phyloP scores from a whole-genome alignment of 805 yeast species.

The Saccharomycopsis fermentans region DNA sequence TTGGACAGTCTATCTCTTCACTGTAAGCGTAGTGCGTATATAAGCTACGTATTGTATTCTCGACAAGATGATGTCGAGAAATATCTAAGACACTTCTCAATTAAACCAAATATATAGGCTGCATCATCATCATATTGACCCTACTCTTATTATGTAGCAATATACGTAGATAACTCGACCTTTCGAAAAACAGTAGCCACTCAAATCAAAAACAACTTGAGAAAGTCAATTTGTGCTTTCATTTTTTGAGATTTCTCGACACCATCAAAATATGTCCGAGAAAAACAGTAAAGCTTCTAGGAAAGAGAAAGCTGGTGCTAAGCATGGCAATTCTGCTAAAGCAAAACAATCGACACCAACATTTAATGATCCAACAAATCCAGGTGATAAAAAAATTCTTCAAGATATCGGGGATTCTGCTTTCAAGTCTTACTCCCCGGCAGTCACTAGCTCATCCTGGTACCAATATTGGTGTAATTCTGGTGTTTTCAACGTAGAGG shows the following conservation, averaged over 20 bases:
- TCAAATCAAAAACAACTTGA: no score
- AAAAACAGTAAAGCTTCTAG: not conserved
- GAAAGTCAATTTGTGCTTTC: no score
- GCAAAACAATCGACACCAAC: not conserved
- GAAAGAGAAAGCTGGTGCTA: not conserved
- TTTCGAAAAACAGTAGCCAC: no score
- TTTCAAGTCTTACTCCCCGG: conserved; percentile 88
- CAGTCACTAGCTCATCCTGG: conserved; percentile 92
- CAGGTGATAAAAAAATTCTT: conserved; percentile 86
- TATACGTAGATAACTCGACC: no score
- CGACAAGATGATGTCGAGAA: no score
- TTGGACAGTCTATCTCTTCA: no score
- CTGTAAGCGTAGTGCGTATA: not conserved
- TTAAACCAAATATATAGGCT: no score
- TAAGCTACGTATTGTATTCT: no score
- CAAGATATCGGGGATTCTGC: conserved; percentile 82
- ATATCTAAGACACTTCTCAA: no score
- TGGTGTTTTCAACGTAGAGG: conserved; percentile 80
- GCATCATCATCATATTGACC: no score
- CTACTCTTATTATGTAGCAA: no score
- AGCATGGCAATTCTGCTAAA: not conserved
- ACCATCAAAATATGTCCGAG: not conserved
- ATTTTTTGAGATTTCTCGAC: no score
- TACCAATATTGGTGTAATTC: conserved; percentile 91
- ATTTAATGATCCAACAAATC: conserved; percentile 25